Base-by-base conservation (phyloP, 495 filamentous ascomycete genomes). In the Aspergillus cristatus region DNA sequence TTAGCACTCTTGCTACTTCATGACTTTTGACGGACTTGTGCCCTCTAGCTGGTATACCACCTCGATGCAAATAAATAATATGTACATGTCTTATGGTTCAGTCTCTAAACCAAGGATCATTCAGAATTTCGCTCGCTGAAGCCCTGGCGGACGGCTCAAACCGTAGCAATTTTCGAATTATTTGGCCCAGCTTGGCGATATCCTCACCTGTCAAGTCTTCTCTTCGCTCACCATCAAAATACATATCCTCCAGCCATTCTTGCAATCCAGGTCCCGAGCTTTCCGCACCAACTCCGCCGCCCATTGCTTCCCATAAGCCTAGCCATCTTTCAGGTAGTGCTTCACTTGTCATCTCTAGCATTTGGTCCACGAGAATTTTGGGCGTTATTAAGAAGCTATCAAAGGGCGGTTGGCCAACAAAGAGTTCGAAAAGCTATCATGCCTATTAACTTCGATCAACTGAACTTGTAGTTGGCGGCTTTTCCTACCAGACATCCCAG, bases 381-480 rank as follows among this genome's bases (percentile, higher is more conserved):
- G 54, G 47, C 11, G 51, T 66, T 46, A 49, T 43, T 18, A 63
- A 40, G 33, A 55, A 46, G 16, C 47, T 58, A 32, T 62, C 55
- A 37, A 66, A 66, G 31, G 60, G 55, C 16, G 60, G 54, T 34
- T 62, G 58, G 35, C 55, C 55, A 1, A 37, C 28, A 28, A 66
- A 56, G 14, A 66, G 52, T 48, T 66, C 58, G 48, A 63, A 66
- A 18, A 66, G 50, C 62, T 65, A 46, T 35, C 20, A 24, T 24
- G 20, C 20, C 20, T 24, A 24, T 24, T 24, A 24, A 30, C 45
- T 18, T 7, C 16, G 43, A 36, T 60, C 24, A 55, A 38, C 34
- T 30, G 20, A 24, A 8, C 20, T 24, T 24, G 20, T 24, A 24
- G 20, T 24, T 24, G 20, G 20, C 20, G 20, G 20, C 13, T 47